Base-by-base conservation (phyloP, 169 alveolate species). In the Theileria parva region DNA sequence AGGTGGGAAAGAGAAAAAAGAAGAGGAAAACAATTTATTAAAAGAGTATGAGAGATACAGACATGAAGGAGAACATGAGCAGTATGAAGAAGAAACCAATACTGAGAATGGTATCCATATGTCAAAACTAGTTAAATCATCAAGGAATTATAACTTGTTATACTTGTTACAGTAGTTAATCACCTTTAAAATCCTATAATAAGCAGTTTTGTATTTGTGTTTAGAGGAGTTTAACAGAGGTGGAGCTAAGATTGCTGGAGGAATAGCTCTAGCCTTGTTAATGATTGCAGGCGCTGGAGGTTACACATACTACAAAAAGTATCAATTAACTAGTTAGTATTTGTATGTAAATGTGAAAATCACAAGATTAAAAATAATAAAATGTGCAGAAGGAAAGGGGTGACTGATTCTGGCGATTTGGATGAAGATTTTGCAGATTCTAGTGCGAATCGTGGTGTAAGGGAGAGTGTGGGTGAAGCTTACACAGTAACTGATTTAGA, bases 201-300 rank as follows among this genome's bases (percentile, higher is more conserved):
- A 17, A 50, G 53, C 12, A 28, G 13, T 8, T 23, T 23, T 27
- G 30, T 30, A 17, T 25, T 25, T 23, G 32, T 30, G 21, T 25
- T 27, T 57, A 37, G 74, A 79, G 80, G 77, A 12, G 28, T 73
- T 50, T 66, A 64, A 59, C 63, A 67, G 84, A 72, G 63, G 39
- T 28, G 71, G 75, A 15, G 65, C 86, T n/a, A 85, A 79, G 84
- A 85, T 85, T 53, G 91, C 91, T 25, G 91, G 91, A 27, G 91
- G 91, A 32, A 59, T 74, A 2, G 21, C 79, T 23, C 51, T 50
- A n/a, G 86, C 77, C 1, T 79, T 78, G 25, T 67, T 78, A 27
- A 75, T 85, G 27, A 75, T 85, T 3, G 91, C 87, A 27, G 86
- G 87, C 11, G 87, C 87, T 11, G 89, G 89, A 5, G 91, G 91